These are phyloP conservation scores for Penicillium waksmanii DNA, from an alignment of 495 filamentous ascomycete species.

Conservation along the genomic window DNA sequence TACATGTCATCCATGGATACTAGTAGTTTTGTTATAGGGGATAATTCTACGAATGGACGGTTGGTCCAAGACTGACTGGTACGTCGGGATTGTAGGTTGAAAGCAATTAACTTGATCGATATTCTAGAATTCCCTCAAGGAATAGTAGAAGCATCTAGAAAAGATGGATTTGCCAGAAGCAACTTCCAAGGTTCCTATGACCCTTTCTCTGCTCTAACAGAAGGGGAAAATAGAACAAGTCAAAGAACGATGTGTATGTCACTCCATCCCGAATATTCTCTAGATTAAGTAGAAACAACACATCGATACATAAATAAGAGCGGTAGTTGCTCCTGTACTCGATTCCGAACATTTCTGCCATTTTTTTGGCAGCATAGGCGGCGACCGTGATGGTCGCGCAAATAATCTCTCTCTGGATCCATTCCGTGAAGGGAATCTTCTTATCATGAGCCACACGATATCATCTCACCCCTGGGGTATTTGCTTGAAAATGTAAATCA, in stretches of 20 bases:
- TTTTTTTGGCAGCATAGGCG: neutral
- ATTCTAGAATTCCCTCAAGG: slow-evolving; percentile 1
- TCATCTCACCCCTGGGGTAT: slow-evolving; percentile 22
- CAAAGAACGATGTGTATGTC: neutral
- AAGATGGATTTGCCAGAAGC: neutral
- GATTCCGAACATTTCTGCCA: neutral
- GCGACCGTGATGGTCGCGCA: slow-evolving; percentile 2
- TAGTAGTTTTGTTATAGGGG: neutral
- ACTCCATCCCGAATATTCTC: neutral
- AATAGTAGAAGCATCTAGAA: slow-evolving; percentile 7
- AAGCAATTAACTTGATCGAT: slow-evolving; percentile 19
- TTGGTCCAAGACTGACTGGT: neutral
- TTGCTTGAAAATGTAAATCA: slow-evolving; percentile 20
- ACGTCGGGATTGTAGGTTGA: slow-evolving; percentile 5
- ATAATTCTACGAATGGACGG: neutral
- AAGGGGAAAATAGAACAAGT: neutral
- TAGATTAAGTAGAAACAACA: neutral
- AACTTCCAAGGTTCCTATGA: neutral
- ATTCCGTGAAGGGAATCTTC: slow-evolving; percentile 2
- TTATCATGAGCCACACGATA: slow-evolving; percentile 5
- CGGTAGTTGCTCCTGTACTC: slow-evolving; percentile 6
- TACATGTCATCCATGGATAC: neutral
- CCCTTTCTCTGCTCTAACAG: neutral
- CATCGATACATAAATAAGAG: slow-evolving; percentile 1
- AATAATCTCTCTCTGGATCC: neutral